Evolutionary conservation across 2,329 filamentous ascomycete species (phyloP).

Genomic region (Aspergillus ibericus): DNA sequence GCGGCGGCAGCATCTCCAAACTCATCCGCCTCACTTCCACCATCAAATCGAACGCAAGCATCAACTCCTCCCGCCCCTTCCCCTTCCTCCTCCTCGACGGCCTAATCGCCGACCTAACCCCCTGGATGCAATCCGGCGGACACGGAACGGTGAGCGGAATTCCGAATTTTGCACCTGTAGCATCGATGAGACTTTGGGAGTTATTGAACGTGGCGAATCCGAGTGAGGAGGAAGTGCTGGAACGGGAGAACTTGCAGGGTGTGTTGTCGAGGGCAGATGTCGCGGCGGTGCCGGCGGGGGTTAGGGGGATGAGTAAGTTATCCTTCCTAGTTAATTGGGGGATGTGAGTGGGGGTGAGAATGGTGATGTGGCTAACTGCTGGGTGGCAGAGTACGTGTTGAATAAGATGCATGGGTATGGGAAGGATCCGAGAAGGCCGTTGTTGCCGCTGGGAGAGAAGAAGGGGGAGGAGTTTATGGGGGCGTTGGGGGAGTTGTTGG

Average conservation of each 20-base stretch:
- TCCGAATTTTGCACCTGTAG: background rate
- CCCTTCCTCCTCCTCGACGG: background rate
- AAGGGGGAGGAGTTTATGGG: background rate
- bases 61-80: background rate
- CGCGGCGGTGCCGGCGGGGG: background rate
- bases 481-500: background rate
- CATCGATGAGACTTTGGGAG: background rate
- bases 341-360: too few species aligned
- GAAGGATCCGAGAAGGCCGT: background rate
- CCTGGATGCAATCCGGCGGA: background rate
- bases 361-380: background rate
- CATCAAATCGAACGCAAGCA: background rate
- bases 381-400: background rate
- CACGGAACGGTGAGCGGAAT: background rate
- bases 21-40: background rate
- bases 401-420: background rate
- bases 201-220: background rate
- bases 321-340: too few species aligned
- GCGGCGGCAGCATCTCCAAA: background rate
- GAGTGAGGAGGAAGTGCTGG: background rate
- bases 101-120: background rate
- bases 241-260: background rate
- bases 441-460: background rate
- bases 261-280: background rate
- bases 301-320: background rate